Conservation (phyloP, 441 rosid genomes). For the Mallotus japonicus region DNA sequence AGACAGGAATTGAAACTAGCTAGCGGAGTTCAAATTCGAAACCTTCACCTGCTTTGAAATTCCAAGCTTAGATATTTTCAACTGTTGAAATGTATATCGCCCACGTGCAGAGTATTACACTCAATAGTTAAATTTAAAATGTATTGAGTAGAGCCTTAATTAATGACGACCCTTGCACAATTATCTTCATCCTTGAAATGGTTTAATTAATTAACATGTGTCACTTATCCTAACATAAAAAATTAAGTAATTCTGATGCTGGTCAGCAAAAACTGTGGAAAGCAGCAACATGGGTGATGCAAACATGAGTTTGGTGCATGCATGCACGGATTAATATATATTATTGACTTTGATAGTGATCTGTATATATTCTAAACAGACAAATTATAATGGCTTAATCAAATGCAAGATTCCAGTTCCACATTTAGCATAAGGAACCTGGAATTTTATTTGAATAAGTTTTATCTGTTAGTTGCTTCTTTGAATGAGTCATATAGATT, state of each 20-base stretch:
- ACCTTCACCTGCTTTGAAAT: neutral
- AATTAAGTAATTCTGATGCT: neutral
- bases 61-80: neutral
- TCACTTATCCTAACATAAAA: neutral
- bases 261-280: slow-evolving; percentile 22
- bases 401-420: slow-evolving; percentile 7
- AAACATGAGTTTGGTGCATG: slow-evolving; percentile 23
- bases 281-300: slow-evolving; percentile 9
- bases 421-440: slow-evolving; percentile 1
- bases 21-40: neutral
- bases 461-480: slow-evolving; percentile 16
- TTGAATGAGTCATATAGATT: slow-evolving; percentile 18
- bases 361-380: slow-evolving; percentile 1
- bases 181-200: neutral
- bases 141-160: neutral
- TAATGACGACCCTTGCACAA: too few species aligned
- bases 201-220: neutral
- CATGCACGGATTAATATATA: slow-evolving; percentile 1
- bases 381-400: neutral
- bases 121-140: too few species aligned
- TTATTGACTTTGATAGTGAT: slow-evolving; percentile 18
- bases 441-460: slow-evolving; percentile 13
- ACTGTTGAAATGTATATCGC: neutral
- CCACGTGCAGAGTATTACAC: too few species aligned
- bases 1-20: neutral